phyloP scores from a whole-genome alignment of 257 asterid species.

The Primulina huaijiensis region DNA sequence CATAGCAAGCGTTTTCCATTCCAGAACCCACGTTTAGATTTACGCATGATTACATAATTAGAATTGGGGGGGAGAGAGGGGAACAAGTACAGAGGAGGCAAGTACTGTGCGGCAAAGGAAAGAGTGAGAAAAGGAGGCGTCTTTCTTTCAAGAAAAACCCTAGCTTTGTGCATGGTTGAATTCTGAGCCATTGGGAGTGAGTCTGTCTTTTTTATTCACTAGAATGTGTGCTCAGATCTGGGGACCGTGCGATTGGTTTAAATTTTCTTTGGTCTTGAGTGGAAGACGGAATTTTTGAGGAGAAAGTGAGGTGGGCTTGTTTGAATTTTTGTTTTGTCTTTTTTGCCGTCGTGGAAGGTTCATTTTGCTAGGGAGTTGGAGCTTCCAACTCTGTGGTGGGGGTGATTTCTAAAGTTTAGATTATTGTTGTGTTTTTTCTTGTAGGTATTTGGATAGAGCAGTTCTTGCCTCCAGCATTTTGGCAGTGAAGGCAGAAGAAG shows the following conservation, averaged over 20 bases:
- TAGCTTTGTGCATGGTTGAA: constrained; percentile 33
- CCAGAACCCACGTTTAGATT: not conserved
- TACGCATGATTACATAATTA: not conserved
- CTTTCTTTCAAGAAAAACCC: constrained; percentile 41
- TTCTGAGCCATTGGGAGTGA: constrained; percentile 24
- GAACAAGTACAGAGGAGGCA: not conserved
- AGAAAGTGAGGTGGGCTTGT: constrained; percentile 26
- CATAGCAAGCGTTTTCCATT: not conserved
- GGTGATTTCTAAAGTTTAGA: not conserved
- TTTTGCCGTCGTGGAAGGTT: constrained; percentile 16
- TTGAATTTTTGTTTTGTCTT: constrained; percentile 14
- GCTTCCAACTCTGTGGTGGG: constrained; percentile 18
- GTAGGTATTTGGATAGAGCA: constrained; percentile 7
- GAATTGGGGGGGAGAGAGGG: not conserved
- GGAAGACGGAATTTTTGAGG: constrained; percentile 3
- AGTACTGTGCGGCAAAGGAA: constrained; percentile 7
- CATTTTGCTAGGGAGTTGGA: constrained; percentile 18
- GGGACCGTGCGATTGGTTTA: constrained; percentile 21
- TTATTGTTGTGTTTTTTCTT: not conserved
- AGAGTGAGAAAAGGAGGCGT: constrained; percentile 29
- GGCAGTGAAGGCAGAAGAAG: constrained; percentile 21
- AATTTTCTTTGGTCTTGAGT: constrained; percentile 23
- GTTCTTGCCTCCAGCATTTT: constrained; percentile 1
- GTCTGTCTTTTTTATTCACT: constrained; percentile 14
- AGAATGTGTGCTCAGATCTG: constrained; percentile 42